Evolutionary conservation across 1,139 yeast species (phyloP), one percentile per base, ranked within the genome.

Genomic region (Taphrina populina): DNA sequence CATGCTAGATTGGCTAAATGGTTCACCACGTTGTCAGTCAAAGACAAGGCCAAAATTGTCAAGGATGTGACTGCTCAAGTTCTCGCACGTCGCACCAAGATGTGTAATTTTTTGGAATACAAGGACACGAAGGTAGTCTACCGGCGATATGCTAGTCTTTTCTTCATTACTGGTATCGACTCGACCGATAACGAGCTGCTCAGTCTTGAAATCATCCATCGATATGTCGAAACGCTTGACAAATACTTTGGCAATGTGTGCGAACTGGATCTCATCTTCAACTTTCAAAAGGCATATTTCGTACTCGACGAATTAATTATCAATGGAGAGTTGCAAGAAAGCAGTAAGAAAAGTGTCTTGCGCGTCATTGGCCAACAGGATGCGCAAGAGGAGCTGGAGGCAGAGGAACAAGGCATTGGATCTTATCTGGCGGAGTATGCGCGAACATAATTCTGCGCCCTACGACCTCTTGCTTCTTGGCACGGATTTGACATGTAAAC

Each of bases 181-280:
- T 77, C 79, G 36, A 86, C 82, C 56, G 96, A 87, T 66, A 94
- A 94, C 67, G 98, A 92, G 68, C 76, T 94, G 63, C 71, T 88
- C 57, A 82, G 95, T 1, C 74, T 94, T 59, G 98, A 94, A 65
- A 75, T 85, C 27, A 83, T 94, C 54, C 98, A 94, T 67, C 76
- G 97, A 59, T 94, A 83, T 68, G 99, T 94, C 49, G 98, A 94
- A 69, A 88, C 87, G 64, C 88, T 92, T 95, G 99, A 92, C 73
- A 84, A 85, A 66, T 81, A 88, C 64, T 92, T 87, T 67, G 97
- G 96, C n/a, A 92, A 88, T 67, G 98, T 92, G 15, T 64, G 67
- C 54, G 67, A 64, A 35, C 72, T 64, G 10, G 66, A 87, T 65
- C 95, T 92, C 61, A 92, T 92, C 53, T 92, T 92, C 77, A 95